A percentile compares a stretch with the other conserved stretches of the same genome.
Conservation (phyloP, 352 stramenopile genomes). For the Phytophthora citricola region DNA sequence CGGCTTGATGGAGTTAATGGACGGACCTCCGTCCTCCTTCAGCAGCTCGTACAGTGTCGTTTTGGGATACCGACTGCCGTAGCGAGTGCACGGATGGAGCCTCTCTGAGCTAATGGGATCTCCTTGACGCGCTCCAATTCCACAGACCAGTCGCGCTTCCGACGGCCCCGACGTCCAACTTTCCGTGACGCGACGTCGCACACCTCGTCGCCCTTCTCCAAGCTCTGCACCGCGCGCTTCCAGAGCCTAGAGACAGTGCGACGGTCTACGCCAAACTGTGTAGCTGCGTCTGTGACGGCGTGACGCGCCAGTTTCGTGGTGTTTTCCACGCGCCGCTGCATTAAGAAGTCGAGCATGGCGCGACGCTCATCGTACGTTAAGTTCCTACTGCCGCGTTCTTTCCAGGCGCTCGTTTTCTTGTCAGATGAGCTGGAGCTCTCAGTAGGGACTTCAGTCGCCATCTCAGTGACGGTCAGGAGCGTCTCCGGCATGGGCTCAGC, state of each 20-base stretch:
- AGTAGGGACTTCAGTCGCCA: background rate
- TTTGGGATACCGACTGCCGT: conserved; percentile 54
- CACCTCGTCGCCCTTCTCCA: conserved; percentile 48
- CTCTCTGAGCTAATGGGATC: conserved; percentile 45
- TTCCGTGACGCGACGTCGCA: conserved; percentile 54
- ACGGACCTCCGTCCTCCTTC: conserved; percentile 41
- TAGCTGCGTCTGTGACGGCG: conserved; percentile 48
- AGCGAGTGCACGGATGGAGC: conserved; percentile 47
- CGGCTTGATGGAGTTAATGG: conserved; percentile 50
- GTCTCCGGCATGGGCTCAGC: conserved; percentile 8
- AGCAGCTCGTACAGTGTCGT: conserved; percentile 53
- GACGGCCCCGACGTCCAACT: conserved; percentile 42
- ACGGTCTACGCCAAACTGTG: conserved; percentile 45
- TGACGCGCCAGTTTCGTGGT: conserved; percentile 47
- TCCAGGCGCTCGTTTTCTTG: conserved; percentile 36
- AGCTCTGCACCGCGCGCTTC: conserved; percentile 47
- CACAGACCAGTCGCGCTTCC: conserved; percentile 53
- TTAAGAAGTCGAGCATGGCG: conserved; percentile 53
- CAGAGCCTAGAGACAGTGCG: conserved; percentile 53
- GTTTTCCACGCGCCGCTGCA: conserved; percentile 40
- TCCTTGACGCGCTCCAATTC: conserved; percentile 51
- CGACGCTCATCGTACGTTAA: conserved; percentile 52
- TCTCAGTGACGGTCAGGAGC: conserved; percentile 9
- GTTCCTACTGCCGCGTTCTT: conserved; percentile 49
- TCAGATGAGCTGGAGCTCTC: conserved; percentile 7